These are phyloP conservation scores for Sclerotinia nivalis DNA, from an alignment of 2,329 filamentous ascomycete species.

Conservation along the genomic window DNA sequence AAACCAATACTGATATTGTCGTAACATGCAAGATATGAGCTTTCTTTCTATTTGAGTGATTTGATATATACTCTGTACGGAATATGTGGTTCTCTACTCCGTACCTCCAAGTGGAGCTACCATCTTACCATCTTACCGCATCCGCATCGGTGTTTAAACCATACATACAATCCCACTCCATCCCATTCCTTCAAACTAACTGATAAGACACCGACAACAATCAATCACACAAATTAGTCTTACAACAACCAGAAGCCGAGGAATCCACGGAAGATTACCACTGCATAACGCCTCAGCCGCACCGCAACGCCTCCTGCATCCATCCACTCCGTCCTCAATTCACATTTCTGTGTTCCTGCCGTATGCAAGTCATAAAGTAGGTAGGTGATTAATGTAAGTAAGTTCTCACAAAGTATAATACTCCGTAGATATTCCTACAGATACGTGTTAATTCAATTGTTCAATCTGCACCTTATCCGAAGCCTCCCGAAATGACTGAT, in stretches of 20 bases:
- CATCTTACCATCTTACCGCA: no score
- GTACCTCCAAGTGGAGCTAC: no score
- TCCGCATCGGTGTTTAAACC: no score
- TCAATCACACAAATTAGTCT: background rate
- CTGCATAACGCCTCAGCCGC: conserved; percentile 6
- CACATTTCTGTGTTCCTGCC: background rate
- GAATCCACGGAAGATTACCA: background rate
- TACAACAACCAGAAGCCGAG: background rate
- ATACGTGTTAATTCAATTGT: no score
- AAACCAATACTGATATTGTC: no score
- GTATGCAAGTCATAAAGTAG: background rate
- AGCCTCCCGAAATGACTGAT: conserved; percentile 2
- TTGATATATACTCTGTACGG: no score
- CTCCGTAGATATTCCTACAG: background rate
- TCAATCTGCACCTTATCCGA: background rate
- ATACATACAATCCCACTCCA: no score
- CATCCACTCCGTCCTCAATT: background rate
- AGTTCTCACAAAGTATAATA: background rate
- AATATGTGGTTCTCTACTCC: no score
- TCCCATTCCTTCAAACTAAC: background rate
- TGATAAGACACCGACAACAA: conserved; percentile 1
- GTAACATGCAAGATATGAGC: no score
- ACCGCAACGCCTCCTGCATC: background rate
- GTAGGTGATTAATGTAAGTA: background rate
- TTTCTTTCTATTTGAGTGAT: no score